Base-by-base conservation (phyloP, 257 asterid species). In the Gentiana dahurica region DNA sequence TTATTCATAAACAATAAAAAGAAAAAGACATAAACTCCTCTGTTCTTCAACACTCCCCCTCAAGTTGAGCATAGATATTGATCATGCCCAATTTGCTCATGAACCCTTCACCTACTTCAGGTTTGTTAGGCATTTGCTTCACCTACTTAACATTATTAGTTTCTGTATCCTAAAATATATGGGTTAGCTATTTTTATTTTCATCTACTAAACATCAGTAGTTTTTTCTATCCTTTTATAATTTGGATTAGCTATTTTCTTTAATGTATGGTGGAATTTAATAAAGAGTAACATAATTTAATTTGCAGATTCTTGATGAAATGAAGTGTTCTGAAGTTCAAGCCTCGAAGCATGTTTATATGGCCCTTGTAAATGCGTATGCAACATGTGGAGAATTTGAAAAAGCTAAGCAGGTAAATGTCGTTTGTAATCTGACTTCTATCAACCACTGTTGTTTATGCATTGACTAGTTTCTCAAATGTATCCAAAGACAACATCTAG, bases 361-460 rank as follows among this genome's bases (percentile, higher is more conserved):
- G 94, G 76, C 95, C 62, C 81, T 88, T 59, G 76, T 85, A 77
- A 85, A 85, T 68, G 95, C 95, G 54, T 88, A 83, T 73, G 95
- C 89, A 63, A 75, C 87, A 61, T 80, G 79, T 73, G 97, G 95
- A 69, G 74, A 70, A 64, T 74, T 80, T 61, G 83, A 75, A 53
- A 73, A 77, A 62, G 97, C 99, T 68, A 78, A 85, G 75, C 61
- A 83, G 96, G 97, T 92, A 69, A 46, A 49, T 37, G 37, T 38
- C 47, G 51, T 60, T 41, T 61, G 37, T 61, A 37, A 57, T 57
- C 38, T 10, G 51, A 51, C 49, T 24, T 57, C 39, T 44, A 57
- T 45, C 12, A 38, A 7, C 39, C 45, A 34, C 35, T 43, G 15
- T 1, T 33, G 44, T 24, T 37, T 57, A 41, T 1, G 6, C 10